These are phyloP conservation scores for Besnoitia besnoiti DNA, from an alignment of 169 alveolate species.

Conservation along the genomic window DNA sequence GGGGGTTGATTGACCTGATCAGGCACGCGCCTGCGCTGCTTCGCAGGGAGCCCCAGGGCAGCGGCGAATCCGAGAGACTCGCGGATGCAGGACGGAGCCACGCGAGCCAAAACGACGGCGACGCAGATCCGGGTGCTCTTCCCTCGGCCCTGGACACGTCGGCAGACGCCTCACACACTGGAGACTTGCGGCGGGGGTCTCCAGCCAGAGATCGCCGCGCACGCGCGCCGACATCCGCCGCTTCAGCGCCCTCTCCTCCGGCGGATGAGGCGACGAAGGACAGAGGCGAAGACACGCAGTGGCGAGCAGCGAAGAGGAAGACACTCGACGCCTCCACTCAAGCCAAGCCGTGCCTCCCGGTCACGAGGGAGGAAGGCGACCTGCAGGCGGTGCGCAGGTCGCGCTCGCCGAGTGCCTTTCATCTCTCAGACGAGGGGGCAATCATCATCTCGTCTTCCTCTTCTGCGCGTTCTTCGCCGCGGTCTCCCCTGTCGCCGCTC, in stretches of 20 bases:
- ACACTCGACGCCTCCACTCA: background rate
- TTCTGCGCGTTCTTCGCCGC: background rate
- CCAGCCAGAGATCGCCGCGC: too few species aligned
- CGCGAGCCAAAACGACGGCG: too few species aligned
- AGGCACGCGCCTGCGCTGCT: background rate
- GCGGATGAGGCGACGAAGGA: background rate
- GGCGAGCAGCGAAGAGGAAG: background rate
- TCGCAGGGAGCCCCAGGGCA: background rate
- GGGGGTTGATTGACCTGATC: background rate
- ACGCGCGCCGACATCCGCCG: too few species aligned
- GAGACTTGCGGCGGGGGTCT: background rate
- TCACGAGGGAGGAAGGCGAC: background rate
- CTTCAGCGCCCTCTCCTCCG: too few species aligned
- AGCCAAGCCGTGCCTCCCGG: background rate
- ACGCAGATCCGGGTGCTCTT: too few species aligned
- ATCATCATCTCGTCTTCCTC: background rate
- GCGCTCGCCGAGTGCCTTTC: background rate
- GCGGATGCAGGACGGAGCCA: background rate
- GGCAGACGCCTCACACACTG: too few species aligned
- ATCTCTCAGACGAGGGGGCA: background rate
- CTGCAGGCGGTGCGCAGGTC: background rate
- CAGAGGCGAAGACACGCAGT: background rate
- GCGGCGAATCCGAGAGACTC: background rate
- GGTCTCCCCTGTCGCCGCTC: background rate
- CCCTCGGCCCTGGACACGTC: too few species aligned